phyloP scores from a whole-genome alignment of 2,329 filamentous ascomycete genomes.

The Fusarium brachygibbosum region DNA sequence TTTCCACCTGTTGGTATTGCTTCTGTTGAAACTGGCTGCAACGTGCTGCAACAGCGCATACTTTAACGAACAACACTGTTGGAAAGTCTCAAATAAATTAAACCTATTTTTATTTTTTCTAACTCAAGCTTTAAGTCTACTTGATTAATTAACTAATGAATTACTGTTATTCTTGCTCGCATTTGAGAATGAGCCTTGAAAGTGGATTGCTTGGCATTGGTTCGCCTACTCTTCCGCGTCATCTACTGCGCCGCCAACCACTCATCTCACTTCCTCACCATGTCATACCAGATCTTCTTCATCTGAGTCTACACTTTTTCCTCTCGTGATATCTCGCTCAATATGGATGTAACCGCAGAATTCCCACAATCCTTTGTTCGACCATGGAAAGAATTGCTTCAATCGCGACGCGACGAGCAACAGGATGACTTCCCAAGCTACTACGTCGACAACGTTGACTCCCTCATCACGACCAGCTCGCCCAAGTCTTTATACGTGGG shows the following conservation, averaged over 20 bases:
- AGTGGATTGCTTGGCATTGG: conserved; percentile 30
- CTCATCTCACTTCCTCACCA: conserved; percentile 7
- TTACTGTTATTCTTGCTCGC: background rate
- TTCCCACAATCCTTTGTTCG: conserved; percentile 57
- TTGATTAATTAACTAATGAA: background rate
- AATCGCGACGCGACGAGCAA: conserved; percentile 53
- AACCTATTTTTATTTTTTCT: background rate
- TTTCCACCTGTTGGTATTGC: background rate
- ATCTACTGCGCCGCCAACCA: conserved; percentile 30
- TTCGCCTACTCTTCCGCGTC: conserved; percentile 28
- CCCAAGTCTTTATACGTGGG: conserved; percentile 67
- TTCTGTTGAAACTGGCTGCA: background rate
- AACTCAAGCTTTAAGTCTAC: background rate
- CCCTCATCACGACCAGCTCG: conserved; percentile 63
- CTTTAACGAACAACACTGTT: background rate
- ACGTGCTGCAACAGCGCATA: background rate
- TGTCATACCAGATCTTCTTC: background rate
- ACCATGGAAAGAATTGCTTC: conserved; percentile 56
- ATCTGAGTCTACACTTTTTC: background rate
- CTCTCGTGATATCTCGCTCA: background rate
- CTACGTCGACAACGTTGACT: conserved; percentile 58
- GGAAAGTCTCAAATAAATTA: background rate
- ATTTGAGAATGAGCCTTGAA: background rate
- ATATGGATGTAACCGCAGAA: conserved; percentile 27
- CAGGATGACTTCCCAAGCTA: conserved; percentile 64